These are phyloP conservation scores for Solanum raphanifolium DNA, from an alignment of 257 asterid species.

Conservation along the genomic window DNA sequence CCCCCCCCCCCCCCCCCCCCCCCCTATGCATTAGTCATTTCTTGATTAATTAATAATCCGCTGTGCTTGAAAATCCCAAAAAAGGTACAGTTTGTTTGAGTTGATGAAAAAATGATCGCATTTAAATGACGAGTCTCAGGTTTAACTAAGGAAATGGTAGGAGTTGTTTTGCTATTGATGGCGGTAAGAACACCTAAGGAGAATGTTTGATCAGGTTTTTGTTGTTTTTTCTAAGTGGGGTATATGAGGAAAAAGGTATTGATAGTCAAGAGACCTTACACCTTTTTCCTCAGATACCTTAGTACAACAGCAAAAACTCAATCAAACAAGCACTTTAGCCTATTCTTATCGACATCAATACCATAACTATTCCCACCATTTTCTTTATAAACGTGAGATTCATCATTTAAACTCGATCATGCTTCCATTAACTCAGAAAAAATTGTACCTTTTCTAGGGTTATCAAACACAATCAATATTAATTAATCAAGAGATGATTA, in stretches of 20 bases:
- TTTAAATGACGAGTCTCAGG: constrained; percentile 6
- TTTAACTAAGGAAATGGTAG: constrained; percentile 6
- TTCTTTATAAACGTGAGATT: neutral
- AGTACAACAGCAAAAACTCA: constrained; percentile 28
- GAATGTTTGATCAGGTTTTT: constrained; percentile 48
- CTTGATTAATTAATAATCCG: neutral
- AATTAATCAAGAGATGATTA: neutral
- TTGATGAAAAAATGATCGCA: constrained; percentile 40
- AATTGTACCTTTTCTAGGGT: neutral
- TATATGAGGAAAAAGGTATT: too few species aligned
- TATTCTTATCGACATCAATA: constrained; percentile 39
- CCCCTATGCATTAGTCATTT: neutral
- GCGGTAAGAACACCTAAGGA: constrained; percentile 37
- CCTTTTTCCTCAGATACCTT: constrained; percentile 15
- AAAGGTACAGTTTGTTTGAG: neutral
- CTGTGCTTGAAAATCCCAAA: neutral
- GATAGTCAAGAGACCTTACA: neutral
- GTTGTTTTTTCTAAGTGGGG: constrained; percentile 19
- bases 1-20: too few species aligned
- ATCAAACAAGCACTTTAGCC: constrained; percentile 48
- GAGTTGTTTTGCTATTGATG: constrained; percentile 22
- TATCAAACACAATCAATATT: neutral
- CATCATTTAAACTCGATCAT: constrained; percentile 24
- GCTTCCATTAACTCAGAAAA: constrained; percentile 33
- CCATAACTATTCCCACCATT: constrained; percentile 5